Evolutionary conservation across 805 yeast species (phyloP), one percentile per base, ranked within the genome.

Genomic region (Barnettozyma salicaria): DNA sequence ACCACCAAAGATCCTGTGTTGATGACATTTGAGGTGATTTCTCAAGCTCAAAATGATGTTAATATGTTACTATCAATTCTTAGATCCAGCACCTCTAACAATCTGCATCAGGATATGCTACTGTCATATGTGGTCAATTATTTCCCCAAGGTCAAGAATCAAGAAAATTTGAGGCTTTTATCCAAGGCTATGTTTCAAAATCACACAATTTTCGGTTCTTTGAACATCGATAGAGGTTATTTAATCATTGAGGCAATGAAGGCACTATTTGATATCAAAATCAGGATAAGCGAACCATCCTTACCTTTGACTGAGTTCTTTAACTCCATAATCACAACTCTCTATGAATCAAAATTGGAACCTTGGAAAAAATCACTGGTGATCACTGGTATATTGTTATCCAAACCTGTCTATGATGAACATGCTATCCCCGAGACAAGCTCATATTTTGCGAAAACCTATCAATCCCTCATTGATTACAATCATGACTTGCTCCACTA

Each of bases 241-340:
- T 41, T 60, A 24, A 62, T 70, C 4, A 56, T 70, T n/a, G 76
- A 71, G 44, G 75, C 67, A 6, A 60, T 68, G 41, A 70, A 69
- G 49, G 54, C 70, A 12, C 55, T 66, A 11, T 49, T 65, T 11
- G 75, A 70, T 35, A 64, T 60, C 40, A 71, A 71, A 44, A 49
- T 70, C 24, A 52, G 51, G 36, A 55, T 68, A 6, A 67, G 74
- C 11, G 65, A 64, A 39, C 76, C 76, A 2, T 56, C 72, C 1
- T 43, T 71, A 9, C 49, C 68, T 1, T 40, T 68, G 14, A 58
- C 64, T 39, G 46, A 53, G 2, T 71, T 65, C 51, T 69, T 63
- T 48, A 49, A 53, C 9, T 54, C 61, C 0, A 30, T 70, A 3
- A 36, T 52, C 12, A 56, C 52, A 8, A 67, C 68, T 27, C 23